Conservation (phyloP, 768 basidiomycete species). For the Kwoniella sp. region DNA sequence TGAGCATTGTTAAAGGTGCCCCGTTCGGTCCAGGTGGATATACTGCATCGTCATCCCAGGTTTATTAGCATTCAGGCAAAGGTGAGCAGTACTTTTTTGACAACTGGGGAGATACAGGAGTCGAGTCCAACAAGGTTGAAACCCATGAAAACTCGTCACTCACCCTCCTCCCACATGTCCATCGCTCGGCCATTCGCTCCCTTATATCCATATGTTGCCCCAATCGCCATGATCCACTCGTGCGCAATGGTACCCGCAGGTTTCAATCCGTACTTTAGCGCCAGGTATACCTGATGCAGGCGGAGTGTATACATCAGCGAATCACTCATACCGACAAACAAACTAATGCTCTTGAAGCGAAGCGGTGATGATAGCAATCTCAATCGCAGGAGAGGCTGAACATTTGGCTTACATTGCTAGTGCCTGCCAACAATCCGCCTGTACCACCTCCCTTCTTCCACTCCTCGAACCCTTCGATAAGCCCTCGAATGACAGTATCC, state of each 20-base stretch:
- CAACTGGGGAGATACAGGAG: no score
- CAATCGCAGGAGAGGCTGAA: no score
- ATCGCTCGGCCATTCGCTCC: conserved; percentile 72
- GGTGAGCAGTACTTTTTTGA: no score
- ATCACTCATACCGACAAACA: no score
- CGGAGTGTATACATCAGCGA: background rate
- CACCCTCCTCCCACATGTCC: conserved; percentile 81
- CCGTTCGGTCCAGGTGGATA: conserved; percentile 55
- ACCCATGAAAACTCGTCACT: no score
- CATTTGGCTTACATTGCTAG: conserved; percentile 73
- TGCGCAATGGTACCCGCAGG: conserved; percentile 67
- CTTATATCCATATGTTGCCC: conserved; percentile 80
- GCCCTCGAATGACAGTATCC: conserved; percentile 70
- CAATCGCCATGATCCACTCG: conserved; percentile 63
- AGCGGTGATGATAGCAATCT: no score
- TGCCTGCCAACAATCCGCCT: conserved; percentile 67
- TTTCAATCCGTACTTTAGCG: conserved; percentile 67
- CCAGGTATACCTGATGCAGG: conserved; percentile 71
- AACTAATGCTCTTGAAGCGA: no score
- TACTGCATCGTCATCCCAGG: conserved; percentile 42
- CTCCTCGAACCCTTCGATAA: conserved; percentile 68
- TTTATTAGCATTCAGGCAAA: no score
- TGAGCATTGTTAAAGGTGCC: conserved; percentile 70
- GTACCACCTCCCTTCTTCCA: conserved; percentile 48
- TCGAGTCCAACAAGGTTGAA: no score